Evolutionary conservation across 2,329 filamentous ascomycete species (phyloP), one percentile per base, ranked within the genome.

Genomic region (Sporothrix curviconia): DNA sequence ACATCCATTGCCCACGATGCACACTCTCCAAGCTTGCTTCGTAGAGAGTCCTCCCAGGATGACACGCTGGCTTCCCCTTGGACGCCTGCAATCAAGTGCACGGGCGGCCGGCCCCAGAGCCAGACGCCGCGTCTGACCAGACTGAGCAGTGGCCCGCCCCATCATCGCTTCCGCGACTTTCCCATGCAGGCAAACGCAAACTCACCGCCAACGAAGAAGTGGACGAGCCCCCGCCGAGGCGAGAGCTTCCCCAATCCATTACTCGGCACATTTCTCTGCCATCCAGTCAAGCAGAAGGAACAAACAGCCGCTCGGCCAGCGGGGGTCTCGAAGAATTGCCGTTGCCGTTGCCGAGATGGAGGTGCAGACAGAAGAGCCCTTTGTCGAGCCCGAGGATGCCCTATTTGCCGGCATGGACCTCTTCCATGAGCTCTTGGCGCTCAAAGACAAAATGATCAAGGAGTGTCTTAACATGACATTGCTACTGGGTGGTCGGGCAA

Each of bases 191-290:
- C 30, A n/a, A n/a, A n/a, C n/a, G n/a, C 2, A n/a, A n/a, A 34
- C n/a, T 17, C 12, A 12, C 25, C 3, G 2, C 14, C 7, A 17
- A 8, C 2, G 34, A 40, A 2, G 40, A 25, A 1, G 28, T 49
- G n/a, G 40, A 36, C 7, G 47, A 60, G 22, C 62, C 62, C 1
- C 60, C 62, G 3, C 62, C 62, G 12, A 32, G 57, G 30, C 51
- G 62, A 11, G 59, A 61, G 11, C 46, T 63, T 8, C 62, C 62
- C 1, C 47, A 19, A 15, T 40, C 60, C 0, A 37, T 63, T 4
- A 51, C 17, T 1, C 49, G 62, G 6, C 60, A 61, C 22, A 46
- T 62, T 22, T 57, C 59, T 1, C 57, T 34, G 9, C 57, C 58
- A 2, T 44, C 60, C 6, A 59, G 59, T 11, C 56, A 40, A 7